Evolutionary conservation across 2,329 filamentous ascomycete species (phyloP).

Genomic region (Alternaria triticina): DNA sequence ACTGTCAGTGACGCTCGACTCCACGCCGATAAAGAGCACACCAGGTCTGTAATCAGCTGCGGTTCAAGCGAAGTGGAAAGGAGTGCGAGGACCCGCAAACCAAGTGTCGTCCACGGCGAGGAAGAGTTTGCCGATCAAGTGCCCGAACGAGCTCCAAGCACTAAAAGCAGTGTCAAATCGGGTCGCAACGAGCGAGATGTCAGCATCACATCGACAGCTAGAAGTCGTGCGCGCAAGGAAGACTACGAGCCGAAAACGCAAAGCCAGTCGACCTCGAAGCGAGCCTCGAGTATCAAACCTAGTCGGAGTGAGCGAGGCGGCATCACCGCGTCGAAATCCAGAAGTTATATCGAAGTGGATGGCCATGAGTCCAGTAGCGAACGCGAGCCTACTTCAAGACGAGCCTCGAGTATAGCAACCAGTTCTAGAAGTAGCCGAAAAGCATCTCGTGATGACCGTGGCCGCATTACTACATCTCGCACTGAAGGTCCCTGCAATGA

Average conservation of each 20-base stretch:
- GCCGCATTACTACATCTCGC: neutral
- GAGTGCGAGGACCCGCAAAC: neutral
- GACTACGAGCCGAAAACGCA: neutral
- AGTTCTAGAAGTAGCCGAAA: neutral
- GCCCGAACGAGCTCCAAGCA: too few relatives aligned
- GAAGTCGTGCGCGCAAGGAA: accelerated
- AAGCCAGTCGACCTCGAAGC: neutral
- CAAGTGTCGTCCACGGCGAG: too few relatives aligned
- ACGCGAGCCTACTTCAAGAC: neutral
- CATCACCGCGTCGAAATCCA: neutral
- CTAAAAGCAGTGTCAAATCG: accelerated
- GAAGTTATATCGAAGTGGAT: accelerated
- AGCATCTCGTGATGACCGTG: neutral
- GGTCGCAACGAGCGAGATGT: neutral
- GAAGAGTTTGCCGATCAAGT: too few relatives aligned
- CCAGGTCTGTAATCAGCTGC: accelerated
- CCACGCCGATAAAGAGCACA: neutral
- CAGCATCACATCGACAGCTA: accelerated
- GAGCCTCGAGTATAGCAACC: neutral
- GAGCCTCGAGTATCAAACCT: neutral
- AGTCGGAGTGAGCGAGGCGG: neutral
- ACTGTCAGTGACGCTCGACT: accelerated
- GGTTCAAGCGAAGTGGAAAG: neutral
- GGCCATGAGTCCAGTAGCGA: neutral
- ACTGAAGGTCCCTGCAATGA: accelerated